Conservation (phyloP, 202 grass and related monocot species). For the Cymbopogon flexuosus region DNA sequence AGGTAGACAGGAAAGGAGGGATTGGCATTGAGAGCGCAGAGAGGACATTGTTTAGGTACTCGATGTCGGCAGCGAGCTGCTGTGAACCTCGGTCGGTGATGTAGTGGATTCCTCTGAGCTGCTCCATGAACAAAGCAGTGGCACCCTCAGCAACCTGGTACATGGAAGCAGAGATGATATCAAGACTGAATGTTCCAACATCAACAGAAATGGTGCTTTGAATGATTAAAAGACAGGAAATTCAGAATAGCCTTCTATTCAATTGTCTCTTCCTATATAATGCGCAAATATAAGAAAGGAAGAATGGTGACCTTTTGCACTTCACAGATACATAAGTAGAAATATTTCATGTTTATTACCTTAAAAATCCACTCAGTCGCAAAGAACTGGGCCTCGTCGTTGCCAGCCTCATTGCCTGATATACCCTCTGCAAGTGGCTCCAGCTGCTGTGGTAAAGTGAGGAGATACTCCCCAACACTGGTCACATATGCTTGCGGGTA, state of each 20-base stretch:
- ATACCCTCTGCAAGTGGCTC: conserved; percentile 88
- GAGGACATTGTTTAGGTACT: conserved; percentile 90
- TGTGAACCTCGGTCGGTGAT: conserved; percentile 71
- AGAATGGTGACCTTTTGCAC: not conserved
- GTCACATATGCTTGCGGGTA: conserved; percentile 92
- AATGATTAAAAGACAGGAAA: not conserved
- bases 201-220: not conserved
- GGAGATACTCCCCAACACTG: conserved; percentile 88
- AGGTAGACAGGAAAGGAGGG: conserved; percentile 72
- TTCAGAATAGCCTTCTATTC: not conserved
- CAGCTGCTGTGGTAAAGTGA: conserved; percentile 92
- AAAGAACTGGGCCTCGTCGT: conserved; percentile 97
- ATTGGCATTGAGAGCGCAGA: conserved; percentile 85
- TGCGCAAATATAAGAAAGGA: not conserved
- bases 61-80: conserved; percentile 86
- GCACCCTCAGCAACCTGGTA: conserved; percentile 82
- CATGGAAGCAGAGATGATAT: not conserved
- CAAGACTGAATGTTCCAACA: not conserved
- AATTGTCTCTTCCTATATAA: not conserved
- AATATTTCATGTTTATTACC: conserved; percentile 32
- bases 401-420: conserved; percentile 60
- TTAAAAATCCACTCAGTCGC: conserved; percentile 98
- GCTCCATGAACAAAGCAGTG: conserved; percentile 82
- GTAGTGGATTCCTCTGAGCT: conserved; percentile 80
- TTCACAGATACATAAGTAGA: not conserved